Evolutionary conservation across 2,329 filamentous ascomycete genomes (phyloP), one percentile per base, ranked within the genome.

Genomic region (Beauveria sp.): DNA sequence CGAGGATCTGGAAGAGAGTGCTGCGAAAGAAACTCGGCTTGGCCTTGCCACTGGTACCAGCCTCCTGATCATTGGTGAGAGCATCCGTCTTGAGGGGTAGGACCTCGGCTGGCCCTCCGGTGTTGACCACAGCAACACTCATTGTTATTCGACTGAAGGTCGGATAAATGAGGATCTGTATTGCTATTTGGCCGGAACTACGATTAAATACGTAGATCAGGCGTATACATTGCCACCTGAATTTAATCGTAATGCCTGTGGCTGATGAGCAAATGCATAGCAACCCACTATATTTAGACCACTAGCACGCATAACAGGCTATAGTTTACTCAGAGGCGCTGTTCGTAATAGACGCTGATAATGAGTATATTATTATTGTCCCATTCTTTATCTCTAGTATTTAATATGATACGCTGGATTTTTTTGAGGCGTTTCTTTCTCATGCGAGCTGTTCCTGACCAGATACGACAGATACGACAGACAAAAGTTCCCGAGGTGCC

Each of bases 1-100:
- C 64, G n/a, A 71, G 65, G 63, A 76, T 75, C 65, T 77, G 74
- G 57, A 76, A 76, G 52, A 74, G 67, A 2, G 72, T 69, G 50
- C 68, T 69, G 16, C 70, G 67, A 65, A 68, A 70, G 60, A 70
- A 64, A 5, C 6, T 24, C 12, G 14, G 42, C 12, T 49, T 49
- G n/a, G 34, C 6, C 20, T 38, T 26, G 6, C 7, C n/a, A 48
- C 1, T 0, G 9, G 9, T 24, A 31, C 26, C n/a, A 18, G 48
- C 26, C 24, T 51, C 48, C 8, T 31, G 24, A 26, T n/a, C 48
- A 20, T 26, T 51, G 48, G 16, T 31, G 7, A 8, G 14, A 51
- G 48, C 22, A 3, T 51, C 26, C 3, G 26, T 20, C 48, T 51
- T 51, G 48, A 7, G 14, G 24, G 24, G 16, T 20, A 34, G 16